Conservation (phyloP, 352 stramenopile species). For the Pythium utonaiense region DNA sequence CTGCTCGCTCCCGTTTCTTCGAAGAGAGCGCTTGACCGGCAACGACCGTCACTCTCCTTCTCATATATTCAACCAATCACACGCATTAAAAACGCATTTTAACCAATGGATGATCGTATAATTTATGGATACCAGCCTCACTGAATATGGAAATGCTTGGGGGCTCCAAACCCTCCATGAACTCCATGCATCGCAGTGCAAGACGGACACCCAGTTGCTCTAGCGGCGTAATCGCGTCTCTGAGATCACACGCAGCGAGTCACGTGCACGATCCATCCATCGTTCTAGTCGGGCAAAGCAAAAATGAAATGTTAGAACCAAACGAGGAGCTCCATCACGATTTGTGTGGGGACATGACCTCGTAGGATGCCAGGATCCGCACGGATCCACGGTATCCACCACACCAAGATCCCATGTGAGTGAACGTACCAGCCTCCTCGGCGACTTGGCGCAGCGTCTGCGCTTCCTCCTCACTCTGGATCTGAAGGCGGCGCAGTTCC, state of each 20-base stretch:
- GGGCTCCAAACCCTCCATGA: too few species aligned
- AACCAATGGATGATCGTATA: neutral
- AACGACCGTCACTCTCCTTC: neutral
- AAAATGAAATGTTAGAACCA: too few species aligned
- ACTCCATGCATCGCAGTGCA: too few species aligned
- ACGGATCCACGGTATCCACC: neutral
- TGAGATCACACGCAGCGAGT: conserved; percentile 81
- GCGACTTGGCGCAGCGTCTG: conserved; percentile 79
- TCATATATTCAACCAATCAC: conserved; percentile 10
- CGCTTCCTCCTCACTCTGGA: conserved; percentile 82
- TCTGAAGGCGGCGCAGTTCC: conserved; percentile 70
- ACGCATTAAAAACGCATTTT: neutral
- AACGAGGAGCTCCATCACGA: too few species aligned
- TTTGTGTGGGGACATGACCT: too few species aligned
- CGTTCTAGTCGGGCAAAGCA: conserved; percentile 35
- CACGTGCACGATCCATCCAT: conserved; percentile 78
- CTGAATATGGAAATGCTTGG: conserved; percentile 5
- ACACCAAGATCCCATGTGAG: neutral
- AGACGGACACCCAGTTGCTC: conserved; percentile 5
- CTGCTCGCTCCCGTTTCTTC: too few species aligned
- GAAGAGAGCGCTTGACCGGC: neutral
- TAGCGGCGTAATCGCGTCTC: conserved; percentile 66
- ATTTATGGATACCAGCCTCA: neutral
- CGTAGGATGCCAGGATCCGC: too few species aligned
- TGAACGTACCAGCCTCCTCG: conserved; percentile 62